Evolutionary conservation across 2,329 filamentous ascomycete genomes (phyloP), one percentile per base, ranked within the genome.

Genomic region (Arthroderma sp.): DNA sequence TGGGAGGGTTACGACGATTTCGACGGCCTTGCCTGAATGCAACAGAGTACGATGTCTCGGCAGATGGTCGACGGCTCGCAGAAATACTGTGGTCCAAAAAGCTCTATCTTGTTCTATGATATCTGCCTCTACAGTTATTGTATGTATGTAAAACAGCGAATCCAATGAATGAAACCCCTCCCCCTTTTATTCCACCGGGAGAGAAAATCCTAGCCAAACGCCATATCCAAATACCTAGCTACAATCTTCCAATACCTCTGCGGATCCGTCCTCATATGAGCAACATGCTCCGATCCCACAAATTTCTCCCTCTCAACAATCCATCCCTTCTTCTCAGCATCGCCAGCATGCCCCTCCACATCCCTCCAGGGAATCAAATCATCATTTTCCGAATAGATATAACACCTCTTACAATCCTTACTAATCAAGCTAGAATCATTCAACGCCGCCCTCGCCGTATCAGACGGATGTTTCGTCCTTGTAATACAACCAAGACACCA

Each of bases 351-450:
- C 31, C 50, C 54, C 49, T 66, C 63, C 5, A 65, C 60, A 49
- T 65, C 59, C 36, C 49, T 49, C 50, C 52, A 61, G 10, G 55
- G 38, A 8, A 66, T 58, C 49, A 67, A 47, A 9, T 61, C 57
- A 53, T 67, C 64, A 10, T 51, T 40, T 36, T 65, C 60, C 2
- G 63, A 65, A 44, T 66, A 67, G 1, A 67, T 56, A 52, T 67
- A 67, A 46, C 60, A 64, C 31, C 61, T 56, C 29, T 46, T 45
- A 29, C 47, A 22, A 43, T 50, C 1, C 9, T 40, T 44, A 29
- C 34, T 32, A 29, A 54, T 43, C 6, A 56, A 28, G 1, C 40
- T 45, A 9, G 40, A n/a, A 36, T 65, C 59, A 50, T 65, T 63
- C 37, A 65, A 53, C 10, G 47, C 49, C 43, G 52, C 44, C 27